Evolutionary conservation across 192 early-diverging fungal species (phyloP), one percentile per base, ranked within the genome.

Genomic region (Backusella luteola): DNA sequence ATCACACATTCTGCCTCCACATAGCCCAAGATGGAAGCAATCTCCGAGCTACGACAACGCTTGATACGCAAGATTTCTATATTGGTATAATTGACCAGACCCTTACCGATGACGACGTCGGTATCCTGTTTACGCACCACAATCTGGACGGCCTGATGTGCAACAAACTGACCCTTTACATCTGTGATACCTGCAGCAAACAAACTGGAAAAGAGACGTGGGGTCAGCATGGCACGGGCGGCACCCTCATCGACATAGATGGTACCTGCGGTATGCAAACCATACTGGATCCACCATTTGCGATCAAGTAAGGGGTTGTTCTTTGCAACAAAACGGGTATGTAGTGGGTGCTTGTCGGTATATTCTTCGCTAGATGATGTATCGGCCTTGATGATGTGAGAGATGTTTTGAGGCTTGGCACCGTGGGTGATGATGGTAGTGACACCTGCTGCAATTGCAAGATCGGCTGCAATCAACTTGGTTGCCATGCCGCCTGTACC

Each of bases 401-500:
- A 79, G 38, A 98, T 96, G 71, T 88, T 90, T 32, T 88, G 84
- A 46, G 96, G 95, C 8, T 85, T 86, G 7, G 92, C 91, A 15
- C 96, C 95, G 34, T 91, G 88, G 35, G 91, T 90, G 69, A 99
- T 97, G 36, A 98, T 86, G 6, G 96, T 99, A 0, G 90, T 89
- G 32, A 96, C 95, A 6, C 98, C 98, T 0, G 95, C 95, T 0
- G 95, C 95, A 7, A 93, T 95, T 0, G 98, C 96, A 66, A 99
- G 87, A 76, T 99, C 97, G 6, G 98, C 98, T 1, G 98, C 98
- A 80, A 97, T 94, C 34, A 99, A 88, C 85, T 99, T 99, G 26
- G 98, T 99, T 0, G 92, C 90, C 98, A 99, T 99, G 69, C 98
- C 98, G 73, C 98, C 98, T 0, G 98, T 99, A 41, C 98, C 98